Base-by-base conservation (phyloP, 2,329 filamentous ascomycete species). In the Magnaporthiopsis poae region DNA sequence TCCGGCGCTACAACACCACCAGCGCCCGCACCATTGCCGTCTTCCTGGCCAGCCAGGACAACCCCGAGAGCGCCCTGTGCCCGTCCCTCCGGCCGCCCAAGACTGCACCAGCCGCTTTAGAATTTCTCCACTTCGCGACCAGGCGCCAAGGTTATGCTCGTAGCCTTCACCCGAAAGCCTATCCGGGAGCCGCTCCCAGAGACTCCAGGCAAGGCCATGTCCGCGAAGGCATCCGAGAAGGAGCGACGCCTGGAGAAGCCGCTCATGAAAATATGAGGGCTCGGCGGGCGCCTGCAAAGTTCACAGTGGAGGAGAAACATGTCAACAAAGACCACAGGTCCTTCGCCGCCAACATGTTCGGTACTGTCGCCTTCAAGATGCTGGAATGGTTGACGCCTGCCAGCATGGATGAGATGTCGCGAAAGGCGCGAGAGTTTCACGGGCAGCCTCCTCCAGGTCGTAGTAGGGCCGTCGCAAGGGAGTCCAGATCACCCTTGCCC, bases 21-120 rank as follows among this genome's bases (percentile, higher is more conserved):
- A 96, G 91, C 72, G 92, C 92, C 11, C 86, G 91, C 72, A 91
- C 90, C 1, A 78, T 96, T 39, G 92, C 92, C 15, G 85, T 91
- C 66, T 91, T 90, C 72, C 82, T 96, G 64, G 91, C 92, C 12
- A 90, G 89, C 72, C 88, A 92, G 73, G 90, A 93, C 71, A 86
- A 95, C 70, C 87, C 92, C 0, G 87, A 91, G 69, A 81, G 79
- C 67, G 86, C 85, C 2, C 79, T 96, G 0, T 96, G 92, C 64
- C 82, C 82, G 0, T 74, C 78, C 29, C 74, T 86, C 21, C 76
- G 77, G 62, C 74, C 77, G 5, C 75, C 80, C 1, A 78, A 77
- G 64, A 75, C 77, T 21, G 75, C 80, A 0, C 79, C 82, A 5
- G 79, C 81, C 33, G 78, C 81, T 11, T 70, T 82, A 36, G 79